Evolutionary conservation across 2,329 filamentous ascomycete species (phyloP).

Genomic region (Pseudovirgaria hyperparasitica): DNA sequence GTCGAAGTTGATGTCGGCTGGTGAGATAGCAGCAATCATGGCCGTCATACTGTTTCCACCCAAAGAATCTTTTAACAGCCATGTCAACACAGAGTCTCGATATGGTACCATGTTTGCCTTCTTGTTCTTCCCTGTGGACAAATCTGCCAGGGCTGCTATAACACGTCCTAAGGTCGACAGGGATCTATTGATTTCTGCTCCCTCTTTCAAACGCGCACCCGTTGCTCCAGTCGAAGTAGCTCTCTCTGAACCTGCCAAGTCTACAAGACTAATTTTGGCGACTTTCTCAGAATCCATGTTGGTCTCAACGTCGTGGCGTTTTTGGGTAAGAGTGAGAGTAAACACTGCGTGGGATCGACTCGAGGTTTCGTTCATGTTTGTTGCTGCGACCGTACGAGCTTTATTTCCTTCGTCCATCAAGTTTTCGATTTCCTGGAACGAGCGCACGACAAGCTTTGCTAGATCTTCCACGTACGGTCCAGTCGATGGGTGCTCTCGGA

Average conservation of each 20-base stretch:
- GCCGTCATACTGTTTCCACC: slow-evolving; percentile 99
- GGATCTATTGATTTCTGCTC: slow-evolving; percentile 95
- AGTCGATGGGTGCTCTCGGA: slow-evolving; percentile 93
- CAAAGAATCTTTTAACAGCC: slow-evolving; percentile 91
- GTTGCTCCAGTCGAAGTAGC: slow-evolving; percentile 96
- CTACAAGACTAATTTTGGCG: slow-evolving; percentile 93
- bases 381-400: slow-evolving; percentile 90
- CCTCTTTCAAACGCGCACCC: slow-evolving; percentile 87
- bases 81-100: slow-evolving; percentile 90
- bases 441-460: slow-evolving; percentile 85
- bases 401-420: slow-evolving; percentile 99
- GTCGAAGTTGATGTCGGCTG: slow-evolving; percentile 97
- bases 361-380: slow-evolving; percentile 99
- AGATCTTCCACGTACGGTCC: slow-evolving; percentile 97
- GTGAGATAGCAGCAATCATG: slow-evolving; percentile 98
- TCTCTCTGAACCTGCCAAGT: slow-evolving; percentile 94
- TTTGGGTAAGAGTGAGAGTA: slow-evolving; percentile 89
- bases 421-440: slow-evolving; percentile 90
- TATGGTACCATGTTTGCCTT: slow-evolving; percentile 79
- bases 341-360: slow-evolving; percentile 98
- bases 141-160: slow-evolving; percentile 86
- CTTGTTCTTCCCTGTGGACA: slow-evolving; percentile 74
- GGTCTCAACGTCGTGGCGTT: slow-evolving; percentile 78
- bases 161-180: slow-evolving; percentile 93
- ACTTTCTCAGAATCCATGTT: slow-evolving; percentile 98